Conservation (phyloP, 176 grass and related monocot species). For the Panicum miliaceum region DNA sequence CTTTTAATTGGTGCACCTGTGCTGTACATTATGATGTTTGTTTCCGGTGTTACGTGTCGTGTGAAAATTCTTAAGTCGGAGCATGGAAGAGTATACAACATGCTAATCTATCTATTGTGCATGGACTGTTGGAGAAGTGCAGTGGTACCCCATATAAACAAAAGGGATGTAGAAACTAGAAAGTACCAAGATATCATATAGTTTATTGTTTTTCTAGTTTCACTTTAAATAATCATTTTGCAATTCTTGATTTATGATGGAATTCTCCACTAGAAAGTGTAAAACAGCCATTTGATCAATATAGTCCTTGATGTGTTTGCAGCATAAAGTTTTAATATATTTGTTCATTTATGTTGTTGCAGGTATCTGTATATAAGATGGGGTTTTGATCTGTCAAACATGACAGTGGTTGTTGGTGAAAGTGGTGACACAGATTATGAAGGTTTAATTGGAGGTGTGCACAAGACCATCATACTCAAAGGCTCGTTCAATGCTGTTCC, state of each 20-base stretch:
- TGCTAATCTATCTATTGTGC: neutral
- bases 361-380: constrained; percentile 89
- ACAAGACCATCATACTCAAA: constrained; percentile 75
- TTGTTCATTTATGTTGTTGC: constrained; percentile 26
- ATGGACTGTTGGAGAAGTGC: neutral
- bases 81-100: no score
- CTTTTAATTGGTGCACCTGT: neutral
- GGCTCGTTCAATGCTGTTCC: constrained; percentile 65
- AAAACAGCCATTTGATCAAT: neutral
- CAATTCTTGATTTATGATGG: neutral
- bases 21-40: neutral
- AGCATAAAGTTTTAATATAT: neutral
- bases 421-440: constrained; percentile 93
- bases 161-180: neutral
- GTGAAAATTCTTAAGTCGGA: no score
- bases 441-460: constrained; percentile 68
- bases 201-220: neutral
- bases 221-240: neutral
- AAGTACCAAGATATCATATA: neutral
- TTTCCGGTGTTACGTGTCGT: no score
- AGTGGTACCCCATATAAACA: neutral
- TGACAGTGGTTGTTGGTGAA: constrained; percentile 78
- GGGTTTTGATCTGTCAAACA: constrained; percentile 67
- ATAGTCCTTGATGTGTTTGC: neutral
- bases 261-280: neutral